These are phyloP conservation scores for Eimeria falciformis DNA, from an alignment of 169 alveolate genomes.

Conservation along the genomic window DNA sequence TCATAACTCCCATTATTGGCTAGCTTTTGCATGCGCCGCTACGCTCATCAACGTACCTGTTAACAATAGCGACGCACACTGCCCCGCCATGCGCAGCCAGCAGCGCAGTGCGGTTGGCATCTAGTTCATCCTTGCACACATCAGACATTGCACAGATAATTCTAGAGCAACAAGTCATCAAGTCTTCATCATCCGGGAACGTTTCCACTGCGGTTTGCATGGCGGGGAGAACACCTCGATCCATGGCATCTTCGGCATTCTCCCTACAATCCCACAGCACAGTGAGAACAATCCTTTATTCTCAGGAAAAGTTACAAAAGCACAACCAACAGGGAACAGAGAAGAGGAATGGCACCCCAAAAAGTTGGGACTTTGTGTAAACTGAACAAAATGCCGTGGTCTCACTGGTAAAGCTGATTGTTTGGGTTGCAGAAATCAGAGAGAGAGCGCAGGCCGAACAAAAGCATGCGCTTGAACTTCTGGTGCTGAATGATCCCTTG, in stretches of 20 bases:
- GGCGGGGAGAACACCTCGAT: constrained; percentile 89
- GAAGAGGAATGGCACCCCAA: neutral
- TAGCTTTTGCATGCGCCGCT: no score
- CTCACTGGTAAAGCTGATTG: constrained; percentile 86
- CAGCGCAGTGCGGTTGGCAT: constrained; percentile 66
- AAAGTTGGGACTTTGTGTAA: neutral
- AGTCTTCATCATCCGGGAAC: constrained; percentile 94
- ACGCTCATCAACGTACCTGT: constrained; percentile 16
- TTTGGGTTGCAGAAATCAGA: constrained; percentile 94
- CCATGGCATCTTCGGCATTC: constrained; percentile 92
- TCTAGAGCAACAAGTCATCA: constrained; percentile 86
- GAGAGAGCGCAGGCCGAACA: constrained; percentile 93
- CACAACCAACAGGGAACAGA: neutral
- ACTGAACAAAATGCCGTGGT: neutral
- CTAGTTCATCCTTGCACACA: constrained; percentile 88
- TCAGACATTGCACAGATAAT: constrained; percentile 92
- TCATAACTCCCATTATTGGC: no score
- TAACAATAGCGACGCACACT: constrained; percentile 64
- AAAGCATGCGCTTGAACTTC: constrained; percentile 94
- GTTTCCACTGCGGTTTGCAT: constrained; percentile 90
- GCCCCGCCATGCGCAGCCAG: constrained; percentile 65
- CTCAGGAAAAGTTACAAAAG: neutral
- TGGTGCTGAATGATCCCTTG: constrained; percentile 93
- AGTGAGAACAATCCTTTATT: no score
- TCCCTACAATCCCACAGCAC: constrained; percentile 80